Conservation (phyloP, 164 flowering plant species). For the Nymphaea colorata region DNA sequence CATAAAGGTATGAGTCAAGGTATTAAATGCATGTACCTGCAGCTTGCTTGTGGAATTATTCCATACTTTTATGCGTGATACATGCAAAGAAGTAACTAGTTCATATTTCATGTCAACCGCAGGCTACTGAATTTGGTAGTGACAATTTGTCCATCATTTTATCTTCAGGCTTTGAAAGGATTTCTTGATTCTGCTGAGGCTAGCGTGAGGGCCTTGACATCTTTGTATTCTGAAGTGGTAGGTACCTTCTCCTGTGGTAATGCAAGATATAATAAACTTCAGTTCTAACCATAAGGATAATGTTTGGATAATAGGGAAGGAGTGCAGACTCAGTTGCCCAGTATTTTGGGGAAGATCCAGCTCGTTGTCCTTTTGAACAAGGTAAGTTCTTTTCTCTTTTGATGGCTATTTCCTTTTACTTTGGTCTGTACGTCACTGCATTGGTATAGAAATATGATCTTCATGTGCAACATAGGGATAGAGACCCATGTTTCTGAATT, state of each 20-base stretch:
- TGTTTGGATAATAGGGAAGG: slow-evolving; percentile 51
- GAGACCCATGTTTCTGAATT: no score
- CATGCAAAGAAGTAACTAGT: no score
- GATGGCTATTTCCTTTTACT: background rate
- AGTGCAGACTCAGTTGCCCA: slow-evolving; percentile 93
- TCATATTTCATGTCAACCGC: no score
- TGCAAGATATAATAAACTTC: background rate
- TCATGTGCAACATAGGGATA: no score
- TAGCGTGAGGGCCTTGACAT: slow-evolving; percentile 81
- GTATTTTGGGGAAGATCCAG: slow-evolving; percentile 99
- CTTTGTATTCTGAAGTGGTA: slow-evolving; percentile 96
- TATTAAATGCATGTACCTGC: no score
- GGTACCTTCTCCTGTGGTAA: slow-evolving; percentile 13
- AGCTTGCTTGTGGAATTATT: no score
- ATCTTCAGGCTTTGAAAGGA: slow-evolving; percentile 58
- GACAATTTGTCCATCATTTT: background rate
- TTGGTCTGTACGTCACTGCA: no score
- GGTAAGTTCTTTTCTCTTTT: slow-evolving; percentile 29
- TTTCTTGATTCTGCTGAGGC: slow-evolving; percentile 98
- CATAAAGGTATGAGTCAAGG: no score
- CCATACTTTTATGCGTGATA: no score
- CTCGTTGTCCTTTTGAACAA: slow-evolving; percentile 97
- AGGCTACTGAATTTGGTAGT: background rate
- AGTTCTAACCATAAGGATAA: background rate
- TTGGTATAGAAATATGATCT: no score